A percentile compares a stretch with the other conserved stretches of the same genome.
These are phyloP conservation scores for Citeromyces matritensis DNA, from an alignment of 805 yeast species.

Conservation along the genomic window DNA sequence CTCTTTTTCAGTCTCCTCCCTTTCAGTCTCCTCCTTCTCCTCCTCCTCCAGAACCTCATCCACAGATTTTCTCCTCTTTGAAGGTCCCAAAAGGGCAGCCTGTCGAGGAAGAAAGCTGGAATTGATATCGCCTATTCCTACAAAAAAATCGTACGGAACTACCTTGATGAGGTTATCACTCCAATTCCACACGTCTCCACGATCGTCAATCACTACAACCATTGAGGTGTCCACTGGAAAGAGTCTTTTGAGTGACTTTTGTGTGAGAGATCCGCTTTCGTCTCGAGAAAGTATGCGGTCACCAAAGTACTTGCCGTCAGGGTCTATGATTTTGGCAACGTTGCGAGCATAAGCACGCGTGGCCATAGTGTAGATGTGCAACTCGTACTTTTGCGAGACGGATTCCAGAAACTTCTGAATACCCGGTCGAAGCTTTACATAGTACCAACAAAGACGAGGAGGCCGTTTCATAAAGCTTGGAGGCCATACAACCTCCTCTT, in stretches of 20 bases:
- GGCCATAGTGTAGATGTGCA: slow-evolving; percentile 97
- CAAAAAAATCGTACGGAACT: slow-evolving; percentile 90
- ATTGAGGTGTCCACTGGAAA: slow-evolving; percentile 94
- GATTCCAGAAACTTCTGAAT: slow-evolving; percentile 54
- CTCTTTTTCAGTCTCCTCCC: slow-evolving; percentile 4
- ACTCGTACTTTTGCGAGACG: slow-evolving; percentile 56
- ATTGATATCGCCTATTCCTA: slow-evolving; percentile 95
- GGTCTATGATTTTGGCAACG: slow-evolving; percentile 85
- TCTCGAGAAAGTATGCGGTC: slow-evolving; percentile 87
- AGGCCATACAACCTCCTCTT: slow-evolving; percentile 55
- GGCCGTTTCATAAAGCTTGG: slow-evolving; percentile 38
- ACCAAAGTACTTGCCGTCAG: slow-evolving; percentile 73
- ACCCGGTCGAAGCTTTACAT: slow-evolving; percentile 87
- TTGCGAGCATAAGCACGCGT: slow-evolving; percentile 86
- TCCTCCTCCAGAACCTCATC: slow-evolving; percentile 40
- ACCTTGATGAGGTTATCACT: slow-evolving; percentile 81
- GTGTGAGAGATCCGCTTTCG: slow-evolving; percentile 86
- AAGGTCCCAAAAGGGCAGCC: slow-evolving; percentile 41
- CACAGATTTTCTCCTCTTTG: slow-evolving; percentile 41
- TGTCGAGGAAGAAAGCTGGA: slow-evolving; percentile 84
- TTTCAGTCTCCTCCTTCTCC: slow-evolving; percentile 7
- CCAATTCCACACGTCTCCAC: slow-evolving; percentile 99
- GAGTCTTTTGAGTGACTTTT: slow-evolving; percentile 72
- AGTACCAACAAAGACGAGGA: slow-evolving; percentile 66
- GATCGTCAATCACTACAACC: slow-evolving; percentile 93